phyloP scores from a whole-genome alignment of 495 filamentous ascomycete genomes.

The Xylaria flabelliformis region DNA sequence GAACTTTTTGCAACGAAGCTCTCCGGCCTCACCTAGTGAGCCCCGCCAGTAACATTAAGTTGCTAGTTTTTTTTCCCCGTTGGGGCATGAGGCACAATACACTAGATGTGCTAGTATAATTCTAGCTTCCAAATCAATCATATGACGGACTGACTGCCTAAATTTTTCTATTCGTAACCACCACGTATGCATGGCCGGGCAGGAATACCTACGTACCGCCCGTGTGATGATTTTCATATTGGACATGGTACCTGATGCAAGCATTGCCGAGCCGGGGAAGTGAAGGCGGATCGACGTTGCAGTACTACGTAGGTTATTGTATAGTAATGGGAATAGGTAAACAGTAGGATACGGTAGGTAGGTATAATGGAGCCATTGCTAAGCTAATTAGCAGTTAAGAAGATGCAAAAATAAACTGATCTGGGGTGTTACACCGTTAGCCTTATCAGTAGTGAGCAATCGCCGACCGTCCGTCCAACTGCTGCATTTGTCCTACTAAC shows the following conservation, averaged over 20 bases:
- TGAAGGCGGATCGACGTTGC: constrained; percentile 14
- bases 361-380: background rate
- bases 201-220: constrained; percentile 1
- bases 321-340: background rate
- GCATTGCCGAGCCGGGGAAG: constrained; percentile 23
- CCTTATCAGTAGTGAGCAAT: background rate
- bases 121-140: background rate
- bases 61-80: background rate
- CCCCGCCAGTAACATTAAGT: background rate
- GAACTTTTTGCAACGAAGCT: background rate
- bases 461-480: background rate
- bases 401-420: background rate
- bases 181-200: background rate
- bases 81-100: background rate
- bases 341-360: no score
- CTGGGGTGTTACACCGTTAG: constrained; percentile 6
- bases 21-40: constrained; percentile 8
- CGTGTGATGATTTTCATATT: constrained; percentile 14
- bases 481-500: background rate
- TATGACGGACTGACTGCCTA: background rate
- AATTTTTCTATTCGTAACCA: no score
- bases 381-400: constrained; percentile 6
- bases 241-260: background rate
- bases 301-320: background rate
- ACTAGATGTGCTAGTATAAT: background rate